phyloP scores from a whole-genome alignment of 371 early-diverging fungal genomes.

The Cokeromyces recurvatus region DNA sequence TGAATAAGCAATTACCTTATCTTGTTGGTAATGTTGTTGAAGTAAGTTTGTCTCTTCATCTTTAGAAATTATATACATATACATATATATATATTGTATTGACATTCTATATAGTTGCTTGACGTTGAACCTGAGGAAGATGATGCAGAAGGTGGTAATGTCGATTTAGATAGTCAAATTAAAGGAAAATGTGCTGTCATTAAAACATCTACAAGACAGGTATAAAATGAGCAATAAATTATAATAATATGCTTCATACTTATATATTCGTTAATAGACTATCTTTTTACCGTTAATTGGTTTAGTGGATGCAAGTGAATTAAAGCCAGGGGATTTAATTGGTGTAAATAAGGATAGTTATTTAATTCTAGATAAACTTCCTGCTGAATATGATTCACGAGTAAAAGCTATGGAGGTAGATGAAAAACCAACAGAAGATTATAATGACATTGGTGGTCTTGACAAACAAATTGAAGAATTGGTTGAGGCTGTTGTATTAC shows the following conservation, averaged over 20 bases:
- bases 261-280: no score
- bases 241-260: neutral
- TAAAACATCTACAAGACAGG: slow-evolving; percentile 95
- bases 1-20: slow-evolving; percentile 98
- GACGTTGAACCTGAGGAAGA: slow-evolving; percentile 83
- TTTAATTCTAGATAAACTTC: slow-evolving; percentile 96
- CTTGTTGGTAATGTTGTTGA: slow-evolving; percentile 99
- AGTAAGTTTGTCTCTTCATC: no score
- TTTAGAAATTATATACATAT: no score
- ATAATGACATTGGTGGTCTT: slow-evolving; percentile 98
- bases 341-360: slow-evolving; percentile 99
- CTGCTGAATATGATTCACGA: slow-evolving; percentile 98
- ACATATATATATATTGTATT: no score
- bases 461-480: slow-evolving; percentile 99
- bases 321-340: slow-evolving; percentile 99
- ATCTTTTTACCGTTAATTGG: slow-evolving; percentile 98
- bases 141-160: slow-evolving; percentile 91
- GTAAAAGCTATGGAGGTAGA: slow-evolving; percentile 99
- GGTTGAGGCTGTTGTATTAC: slow-evolving; percentile 98
- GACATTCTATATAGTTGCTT: slow-evolving; percentile 63
- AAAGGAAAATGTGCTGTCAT: slow-evolving; percentile 98
- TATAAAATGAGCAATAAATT: slow-evolving; percentile 17
- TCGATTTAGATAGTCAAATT: slow-evolving; percentile 88
- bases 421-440: slow-evolving; percentile 99
- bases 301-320: slow-evolving; percentile 86